phyloP scores from a whole-genome alignment of 2,329 filamentous ascomycete genomes.

The Rhinocladiella similis region DNA sequence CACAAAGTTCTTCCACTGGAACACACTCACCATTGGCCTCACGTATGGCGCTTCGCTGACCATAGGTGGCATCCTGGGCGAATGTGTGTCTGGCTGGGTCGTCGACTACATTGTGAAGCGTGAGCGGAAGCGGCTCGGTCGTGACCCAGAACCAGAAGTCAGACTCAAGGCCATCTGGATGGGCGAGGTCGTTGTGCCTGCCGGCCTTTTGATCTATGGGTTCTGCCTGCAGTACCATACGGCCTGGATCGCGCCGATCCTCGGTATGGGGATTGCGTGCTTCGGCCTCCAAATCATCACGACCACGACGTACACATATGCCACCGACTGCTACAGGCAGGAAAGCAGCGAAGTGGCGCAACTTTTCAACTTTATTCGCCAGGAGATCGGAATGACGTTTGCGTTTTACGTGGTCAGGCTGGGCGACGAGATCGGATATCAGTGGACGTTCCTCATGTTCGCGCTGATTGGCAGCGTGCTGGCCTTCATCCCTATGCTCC shows the following conservation, averaged over 20 bases:
- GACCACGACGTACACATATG: constrained; percentile 31
- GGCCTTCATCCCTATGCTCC: constrained; percentile 25
- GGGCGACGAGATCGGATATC: constrained; percentile 24
- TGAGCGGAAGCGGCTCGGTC: constrained; percentile 20
- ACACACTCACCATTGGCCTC: constrained; percentile 34
- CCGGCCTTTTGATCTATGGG: constrained; percentile 35
- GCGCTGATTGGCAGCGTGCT: constrained; percentile 18
- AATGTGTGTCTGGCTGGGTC: constrained; percentile 30
- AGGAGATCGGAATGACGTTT: constrained; percentile 31
- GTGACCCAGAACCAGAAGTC: constrained; percentile 30
- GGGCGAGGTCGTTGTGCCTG: constrained; percentile 31
- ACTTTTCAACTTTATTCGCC: constrained; percentile 31
- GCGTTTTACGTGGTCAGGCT: constrained; percentile 30
- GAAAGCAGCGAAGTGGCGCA: constrained; percentile 27
- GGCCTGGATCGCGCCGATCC: constrained; percentile 31
- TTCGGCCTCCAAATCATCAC: constrained; percentile 34
- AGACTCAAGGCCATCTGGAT: constrained; percentile 33
- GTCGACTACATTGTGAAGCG: constrained; percentile 29
- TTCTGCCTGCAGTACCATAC: constrained; percentile 34
- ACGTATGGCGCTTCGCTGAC: constrained; percentile 34
- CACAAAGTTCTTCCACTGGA: constrained; percentile 33
- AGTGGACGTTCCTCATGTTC: constrained; percentile 27
- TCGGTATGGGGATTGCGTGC: constrained; percentile 31
- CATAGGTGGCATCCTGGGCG: constrained; percentile 30
- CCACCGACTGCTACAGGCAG: constrained; percentile 30